Conservation (phyloP, 257 asterid species). For the Solanum raphanifolium region DNA sequence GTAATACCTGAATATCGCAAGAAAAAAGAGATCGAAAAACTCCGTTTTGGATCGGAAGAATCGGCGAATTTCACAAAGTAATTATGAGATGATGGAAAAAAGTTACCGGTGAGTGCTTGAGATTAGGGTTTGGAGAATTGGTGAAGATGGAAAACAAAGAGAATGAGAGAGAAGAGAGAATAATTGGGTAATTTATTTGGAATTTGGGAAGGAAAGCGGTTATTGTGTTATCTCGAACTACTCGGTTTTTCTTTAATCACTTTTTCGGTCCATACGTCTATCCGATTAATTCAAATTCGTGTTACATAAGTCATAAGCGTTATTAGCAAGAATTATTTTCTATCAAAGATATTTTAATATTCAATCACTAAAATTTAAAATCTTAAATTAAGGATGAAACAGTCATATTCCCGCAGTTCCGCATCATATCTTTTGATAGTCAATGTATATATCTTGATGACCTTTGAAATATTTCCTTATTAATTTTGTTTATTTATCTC, state of each 20-base stretch:
- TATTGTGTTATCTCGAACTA: neutral
- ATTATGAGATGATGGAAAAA: neutral
- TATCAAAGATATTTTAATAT: no score
- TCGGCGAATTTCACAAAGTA: neutral
- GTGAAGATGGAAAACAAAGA: neutral
- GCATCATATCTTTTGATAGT: no score
- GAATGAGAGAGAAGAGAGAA: neutral
- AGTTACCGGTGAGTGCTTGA: neutral
- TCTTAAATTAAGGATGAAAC: no score
- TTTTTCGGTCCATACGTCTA: neutral
- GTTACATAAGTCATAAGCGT: no score
- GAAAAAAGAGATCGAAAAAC: neutral
- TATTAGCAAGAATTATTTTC: no score
- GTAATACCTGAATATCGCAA: neutral
- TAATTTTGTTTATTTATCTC: neutral
- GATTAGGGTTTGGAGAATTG: constrained; percentile 3
- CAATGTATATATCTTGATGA: neutral
- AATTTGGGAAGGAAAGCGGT: neutral
- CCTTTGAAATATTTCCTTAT: neutral
- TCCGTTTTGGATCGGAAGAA: neutral
- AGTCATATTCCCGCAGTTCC: neutral
- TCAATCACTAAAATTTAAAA: no score
- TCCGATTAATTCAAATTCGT: no score
- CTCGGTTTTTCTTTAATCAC: neutral
- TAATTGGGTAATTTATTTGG: neutral